A percentile compares a stretch with the other conserved stretches of the same genome.
Evolutionary conservation across 441 rosid genomes (phyloP).

Genomic region (Erodium texanum): DNA sequence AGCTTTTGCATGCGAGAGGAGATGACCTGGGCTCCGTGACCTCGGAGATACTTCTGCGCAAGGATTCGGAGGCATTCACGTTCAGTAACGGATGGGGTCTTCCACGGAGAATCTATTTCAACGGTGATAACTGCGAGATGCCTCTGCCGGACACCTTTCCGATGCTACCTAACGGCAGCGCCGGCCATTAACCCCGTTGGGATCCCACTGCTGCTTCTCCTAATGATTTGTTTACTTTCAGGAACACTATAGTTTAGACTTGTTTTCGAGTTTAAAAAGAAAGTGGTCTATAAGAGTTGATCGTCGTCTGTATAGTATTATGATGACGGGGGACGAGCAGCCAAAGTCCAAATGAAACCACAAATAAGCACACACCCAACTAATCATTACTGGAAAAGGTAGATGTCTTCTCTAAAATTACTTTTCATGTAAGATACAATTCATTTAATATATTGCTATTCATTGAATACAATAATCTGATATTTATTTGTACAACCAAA

Average conservation of each 20-base stretch:
- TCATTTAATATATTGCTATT: background rate
- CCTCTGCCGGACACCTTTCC: conserved; percentile 51
- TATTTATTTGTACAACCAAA: no score
- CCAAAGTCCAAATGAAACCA: no score
- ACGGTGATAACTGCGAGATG: conserved; percentile 41
- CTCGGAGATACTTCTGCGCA: conserved; percentile 42
- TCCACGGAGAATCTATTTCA: conserved; percentile 39
- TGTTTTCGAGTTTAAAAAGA: background rate
- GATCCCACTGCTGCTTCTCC: background rate
- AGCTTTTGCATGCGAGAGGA: conserved; percentile 26
- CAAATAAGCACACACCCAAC: no score
- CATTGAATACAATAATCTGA: no score
- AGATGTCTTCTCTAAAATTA: background rate
- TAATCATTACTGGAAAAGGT: no score
- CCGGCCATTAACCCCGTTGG: conserved; percentile 11
- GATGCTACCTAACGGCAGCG: conserved; percentile 32
- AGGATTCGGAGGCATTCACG: conserved; percentile 37
- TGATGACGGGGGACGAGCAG: no score
- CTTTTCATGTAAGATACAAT: background rate
- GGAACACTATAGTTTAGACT: background rate
- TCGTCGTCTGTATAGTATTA: no score
- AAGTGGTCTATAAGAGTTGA: no score
- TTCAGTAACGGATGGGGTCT: conserved; percentile 40
- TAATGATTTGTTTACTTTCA: background rate
- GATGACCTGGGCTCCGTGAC: conserved; percentile 29